A percentile compares a stretch with the other conserved stretches of the same genome.
These are phyloP conservation scores for Astrothelium macrocarpum DNA, from an alignment of 495 filamentous ascomycete species.

Conservation along the genomic window DNA sequence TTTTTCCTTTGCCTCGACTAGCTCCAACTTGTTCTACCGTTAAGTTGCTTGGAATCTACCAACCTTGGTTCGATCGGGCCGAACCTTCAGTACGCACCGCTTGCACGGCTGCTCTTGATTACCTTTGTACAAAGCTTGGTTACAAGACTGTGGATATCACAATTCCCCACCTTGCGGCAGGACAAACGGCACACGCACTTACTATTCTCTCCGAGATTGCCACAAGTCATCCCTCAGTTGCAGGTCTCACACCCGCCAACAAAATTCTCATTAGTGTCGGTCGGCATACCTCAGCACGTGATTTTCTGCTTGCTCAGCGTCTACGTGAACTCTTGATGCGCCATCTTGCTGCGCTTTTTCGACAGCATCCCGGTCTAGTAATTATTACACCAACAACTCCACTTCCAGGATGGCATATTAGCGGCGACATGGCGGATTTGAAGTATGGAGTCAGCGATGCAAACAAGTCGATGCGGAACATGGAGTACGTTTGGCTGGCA, in stretches of 20 bases:
- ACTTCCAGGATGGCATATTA: conserved; percentile 62
- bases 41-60: conserved; percentile 60
- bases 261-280: conserved; percentile 60
- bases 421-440: conserved; percentile 42
- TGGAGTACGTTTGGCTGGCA: conserved; percentile 83
- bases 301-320: conserved; percentile 66
- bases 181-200: conserved; percentile 65
- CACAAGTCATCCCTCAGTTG: conserved; percentile 31
- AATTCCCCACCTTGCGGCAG: conserved; percentile 66
- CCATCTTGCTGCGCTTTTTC: conserved; percentile 66
- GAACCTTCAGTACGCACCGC: conserved; percentile 50
- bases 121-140: conserved; percentile 46
- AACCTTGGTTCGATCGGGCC: conserved; percentile 64
- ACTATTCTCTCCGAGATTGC: conserved; percentile 54
- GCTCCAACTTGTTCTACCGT: conserved; percentile 25
- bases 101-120: conserved; percentile 51
- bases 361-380: conserved; percentile 61
- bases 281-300: conserved; percentile 51
- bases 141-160: conserved; percentile 65
- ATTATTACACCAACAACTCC: conserved; percentile 75
- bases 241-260: conserved; percentile 57
- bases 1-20: conserved; percentile 40
- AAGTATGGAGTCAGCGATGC: conserved; percentile 62
- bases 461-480: conserved; percentile 61
- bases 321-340: conserved; percentile 71